Conservation (phyloP, 169 alveolate species). For the Eimeria sp. region DNA sequence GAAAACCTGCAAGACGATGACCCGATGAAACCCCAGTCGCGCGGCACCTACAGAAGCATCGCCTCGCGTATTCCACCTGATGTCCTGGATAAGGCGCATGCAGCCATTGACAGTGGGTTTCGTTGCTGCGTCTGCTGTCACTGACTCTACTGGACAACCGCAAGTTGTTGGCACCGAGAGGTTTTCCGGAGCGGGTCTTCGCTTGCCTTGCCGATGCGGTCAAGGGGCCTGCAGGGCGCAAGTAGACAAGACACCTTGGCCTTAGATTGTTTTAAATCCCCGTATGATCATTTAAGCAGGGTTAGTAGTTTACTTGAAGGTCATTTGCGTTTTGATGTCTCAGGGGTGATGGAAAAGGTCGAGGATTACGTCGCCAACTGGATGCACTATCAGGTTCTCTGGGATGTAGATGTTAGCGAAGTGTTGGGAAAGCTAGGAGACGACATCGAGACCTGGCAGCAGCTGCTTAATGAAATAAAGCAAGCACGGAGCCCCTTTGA, state of each 20-base stretch:
- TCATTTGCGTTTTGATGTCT: background rate
- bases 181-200: background rate
- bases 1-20: constrained; percentile 32
- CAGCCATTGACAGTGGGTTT: constrained; percentile 52
- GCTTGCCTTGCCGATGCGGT: background rate
- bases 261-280: background rate
- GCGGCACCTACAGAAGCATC: constrained; percentile 46
- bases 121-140: background rate
- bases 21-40: constrained; percentile 44
- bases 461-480: constrained; percentile 95
- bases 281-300: background rate
- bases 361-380: constrained; percentile 96
- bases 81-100: constrained; percentile 53
- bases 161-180: background rate
- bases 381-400: constrained; percentile 97
- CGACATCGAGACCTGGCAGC: constrained; percentile 97
- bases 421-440: constrained; percentile 94
- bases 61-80: constrained; percentile 43
- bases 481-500: constrained; percentile 96
- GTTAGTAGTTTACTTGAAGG: too few relatives aligned
- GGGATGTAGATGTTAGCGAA: constrained; percentile 96
- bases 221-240: background rate
- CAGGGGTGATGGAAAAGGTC: constrained; percentile 81
- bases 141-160: background rate
- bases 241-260: background rate